phyloP scores from a whole-genome alignment of 2,329 filamentous ascomycete species.

The Phaeoacremonium minimum region DNA sequence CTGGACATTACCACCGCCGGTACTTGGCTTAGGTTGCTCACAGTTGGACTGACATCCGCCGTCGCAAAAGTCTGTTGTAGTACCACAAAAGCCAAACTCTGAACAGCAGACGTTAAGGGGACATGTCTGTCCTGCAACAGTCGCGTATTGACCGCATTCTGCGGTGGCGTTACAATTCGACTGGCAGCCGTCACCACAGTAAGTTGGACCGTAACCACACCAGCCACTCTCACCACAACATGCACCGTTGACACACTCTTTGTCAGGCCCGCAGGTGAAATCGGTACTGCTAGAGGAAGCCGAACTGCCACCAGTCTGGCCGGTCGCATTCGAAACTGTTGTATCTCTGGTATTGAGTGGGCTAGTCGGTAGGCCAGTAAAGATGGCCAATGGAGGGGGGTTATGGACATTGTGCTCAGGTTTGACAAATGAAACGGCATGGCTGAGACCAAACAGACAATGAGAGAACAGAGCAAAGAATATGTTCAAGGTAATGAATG shows the following conservation, averaged over 20 bases:
- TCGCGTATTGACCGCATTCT: constrained; percentile 10
- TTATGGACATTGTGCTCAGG: too few relatives aligned
- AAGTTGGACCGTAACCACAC: not conserved
- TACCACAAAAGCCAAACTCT: constrained; percentile 17
- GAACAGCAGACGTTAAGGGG: constrained; percentile 20
- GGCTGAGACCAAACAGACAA: too few relatives aligned
- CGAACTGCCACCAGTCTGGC: too few relatives aligned
- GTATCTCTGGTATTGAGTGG: too few relatives aligned
- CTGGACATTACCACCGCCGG: not conserved
- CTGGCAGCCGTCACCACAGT: not conserved
- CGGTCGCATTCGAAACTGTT: too few relatives aligned
- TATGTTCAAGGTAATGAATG: too few relatives aligned
- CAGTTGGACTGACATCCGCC: constrained; percentile 1
- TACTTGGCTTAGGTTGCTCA: not conserved
- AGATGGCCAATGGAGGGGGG: too few relatives aligned
- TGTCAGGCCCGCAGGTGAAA: constrained; percentile 3
- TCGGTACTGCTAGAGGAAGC: not conserved
- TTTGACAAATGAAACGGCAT: too few relatives aligned
- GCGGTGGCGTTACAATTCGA: constrained; percentile 3
- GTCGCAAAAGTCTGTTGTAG: constrained; percentile 15
- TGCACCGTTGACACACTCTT: constrained; percentile 1
- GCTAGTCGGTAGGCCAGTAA: too few relatives aligned
- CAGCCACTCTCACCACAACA: constrained; percentile 1
- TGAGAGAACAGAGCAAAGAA: too few relatives aligned
- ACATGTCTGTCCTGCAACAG: constrained; percentile 12